Conservation (phyloP, 345 rosid species). For the Aquilaria yunnanensis region DNA sequence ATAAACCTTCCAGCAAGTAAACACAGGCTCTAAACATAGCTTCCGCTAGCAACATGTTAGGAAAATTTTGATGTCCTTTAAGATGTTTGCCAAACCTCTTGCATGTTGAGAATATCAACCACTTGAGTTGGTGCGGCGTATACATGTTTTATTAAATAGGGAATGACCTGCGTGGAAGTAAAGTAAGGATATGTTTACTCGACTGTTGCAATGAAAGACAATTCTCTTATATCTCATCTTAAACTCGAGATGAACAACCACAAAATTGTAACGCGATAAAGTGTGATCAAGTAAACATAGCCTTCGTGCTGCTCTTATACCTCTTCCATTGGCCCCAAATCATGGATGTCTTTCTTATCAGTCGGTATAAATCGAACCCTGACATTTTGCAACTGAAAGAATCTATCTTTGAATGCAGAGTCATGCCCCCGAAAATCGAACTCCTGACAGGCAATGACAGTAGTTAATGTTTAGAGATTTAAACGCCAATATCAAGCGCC, state of each 20-base stretch:
- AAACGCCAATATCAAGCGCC: conserved; percentile 1
- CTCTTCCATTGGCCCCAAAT: conserved; percentile 83
- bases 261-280: too few relatives aligned
- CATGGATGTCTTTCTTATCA: conserved; percentile 58
- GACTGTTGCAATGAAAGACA: too few relatives aligned
- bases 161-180: conserved; percentile 41
- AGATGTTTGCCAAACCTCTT: conserved; percentile 44
- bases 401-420: conserved; percentile 83
- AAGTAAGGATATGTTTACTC: background rate
- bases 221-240: background rate
- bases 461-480: background rate
- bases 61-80: background rate
- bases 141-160: conserved; percentile 47
- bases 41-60: too few relatives aligned
- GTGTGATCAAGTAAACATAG: too few relatives aligned
- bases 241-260: too few relatives aligned
- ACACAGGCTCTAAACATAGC: too few relatives aligned
- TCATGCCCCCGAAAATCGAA: conserved; percentile 86
- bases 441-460: conserved; percentile 31
- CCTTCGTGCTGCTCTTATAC: conserved; percentile 16
- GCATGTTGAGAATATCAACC: conserved; percentile 47
- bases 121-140: conserved; percentile 75
- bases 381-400: conserved; percentile 63
- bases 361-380: conserved; percentile 92
- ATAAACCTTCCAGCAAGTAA: too few relatives aligned